Evolutionary conservation across 805 yeast genomes (phyloP).

Genomic region (Zygosaccharomyces gambellarensis): DNA sequence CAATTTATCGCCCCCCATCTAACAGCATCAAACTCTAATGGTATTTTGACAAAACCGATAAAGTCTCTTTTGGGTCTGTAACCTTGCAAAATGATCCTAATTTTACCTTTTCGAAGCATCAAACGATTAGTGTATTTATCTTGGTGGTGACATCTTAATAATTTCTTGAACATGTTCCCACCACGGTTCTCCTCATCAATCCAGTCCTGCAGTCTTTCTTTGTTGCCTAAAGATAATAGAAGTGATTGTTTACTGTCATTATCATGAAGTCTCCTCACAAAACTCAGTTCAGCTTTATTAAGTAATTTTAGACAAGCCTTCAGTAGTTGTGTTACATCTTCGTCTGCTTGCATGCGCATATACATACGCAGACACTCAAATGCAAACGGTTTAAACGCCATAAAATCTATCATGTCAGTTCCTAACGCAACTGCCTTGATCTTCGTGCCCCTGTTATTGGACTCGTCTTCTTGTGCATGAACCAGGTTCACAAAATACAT

Average conservation of each 20-base stretch:
- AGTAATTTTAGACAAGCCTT: slow-evolving; percentile 24
- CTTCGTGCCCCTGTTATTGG: slow-evolving; percentile 51
- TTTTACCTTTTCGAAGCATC: slow-evolving; percentile 16
- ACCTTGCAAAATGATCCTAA: slow-evolving; percentile 27
- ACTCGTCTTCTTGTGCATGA: slow-evolving; percentile 41
- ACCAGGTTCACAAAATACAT: slow-evolving; percentile 55
- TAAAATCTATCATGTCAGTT: slow-evolving; percentile 49
- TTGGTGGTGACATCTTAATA: slow-evolving; percentile 10
- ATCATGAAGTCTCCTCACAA: slow-evolving; percentile 16
- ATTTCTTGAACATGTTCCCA: slow-evolving; percentile 12
- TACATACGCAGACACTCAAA: slow-evolving; percentile 44
- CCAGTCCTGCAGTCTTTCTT: slow-evolving; percentile 7
- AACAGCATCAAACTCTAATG: slow-evolving; percentile 26
- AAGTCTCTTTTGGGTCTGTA: slow-evolving; percentile 37
- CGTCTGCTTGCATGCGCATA: slow-evolving; percentile 18
- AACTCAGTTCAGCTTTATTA: slow-evolving; percentile 26
- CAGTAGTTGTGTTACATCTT: slow-evolving; percentile 10
- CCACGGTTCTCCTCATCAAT: slow-evolving; percentile 5
- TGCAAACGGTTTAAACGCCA: slow-evolving; percentile 55
- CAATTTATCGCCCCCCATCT: slow-evolving; percentile 18
- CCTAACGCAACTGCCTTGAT: slow-evolving; percentile 58
- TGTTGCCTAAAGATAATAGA: slow-evolving; percentile 21
- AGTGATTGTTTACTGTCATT: slow-evolving; percentile 20
- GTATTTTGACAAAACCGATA: slow-evolving; percentile 34
- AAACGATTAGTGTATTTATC: slow-evolving; percentile 24